Evolutionary conservation across 2,329 filamentous ascomycete genomes (phyloP).

Genomic region (Venturiaceae sp.): DNA sequence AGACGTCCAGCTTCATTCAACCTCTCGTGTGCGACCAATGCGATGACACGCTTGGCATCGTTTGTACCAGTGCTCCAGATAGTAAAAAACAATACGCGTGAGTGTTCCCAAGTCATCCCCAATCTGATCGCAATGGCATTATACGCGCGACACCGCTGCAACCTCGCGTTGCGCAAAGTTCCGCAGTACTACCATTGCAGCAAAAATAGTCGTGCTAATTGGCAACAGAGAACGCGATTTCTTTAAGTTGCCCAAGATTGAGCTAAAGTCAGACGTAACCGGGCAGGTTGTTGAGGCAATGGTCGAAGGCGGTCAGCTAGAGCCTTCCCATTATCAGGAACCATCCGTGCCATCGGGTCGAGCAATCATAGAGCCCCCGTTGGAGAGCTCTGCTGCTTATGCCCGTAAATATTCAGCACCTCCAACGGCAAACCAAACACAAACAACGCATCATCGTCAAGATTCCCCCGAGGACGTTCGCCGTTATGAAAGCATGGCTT

Average conservation of each 20-base stretch:
- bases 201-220: constrained; percentile 8
- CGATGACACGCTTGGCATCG: constrained; percentile 21
- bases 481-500: neutral
- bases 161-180: neutral
- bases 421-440: neutral
- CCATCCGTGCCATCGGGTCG: neutral
- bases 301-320: constrained; percentile 7
- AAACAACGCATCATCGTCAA: neutral
- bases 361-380: neutral
- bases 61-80: constrained; percentile 18
- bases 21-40: constrained; percentile 22
- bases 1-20: constrained; percentile 21
- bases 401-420: neutral
- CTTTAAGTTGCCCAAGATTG: constrained; percentile 28
- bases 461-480: neutral
- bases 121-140: neutral
- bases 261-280: constrained; percentile 24
- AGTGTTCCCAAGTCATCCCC: constrained; percentile 13
- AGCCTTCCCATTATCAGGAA: neutral
- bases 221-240: constrained; percentile 24
- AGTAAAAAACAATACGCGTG: constrained; percentile 22
- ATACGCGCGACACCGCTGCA: neutral
- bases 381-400: neutral
- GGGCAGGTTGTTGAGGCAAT: constrained; percentile 12
- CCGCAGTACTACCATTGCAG: neutral